Evolutionary conservation across 2,329 filamentous ascomycete species (phyloP).

Genomic region (Aspergillus ustus): DNA sequence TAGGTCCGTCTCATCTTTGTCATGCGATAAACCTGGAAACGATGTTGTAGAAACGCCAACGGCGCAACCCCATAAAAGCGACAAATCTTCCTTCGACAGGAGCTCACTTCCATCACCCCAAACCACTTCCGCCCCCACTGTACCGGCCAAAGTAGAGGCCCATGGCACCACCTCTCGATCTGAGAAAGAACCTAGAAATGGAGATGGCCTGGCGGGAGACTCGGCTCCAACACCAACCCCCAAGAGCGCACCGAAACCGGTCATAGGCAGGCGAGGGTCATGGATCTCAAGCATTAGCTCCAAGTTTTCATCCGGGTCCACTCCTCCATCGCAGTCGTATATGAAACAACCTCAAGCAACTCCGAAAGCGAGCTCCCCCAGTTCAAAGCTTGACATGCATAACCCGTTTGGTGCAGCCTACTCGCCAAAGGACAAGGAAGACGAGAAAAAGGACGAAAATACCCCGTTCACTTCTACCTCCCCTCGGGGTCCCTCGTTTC

Average conservation of each 20-base stretch:
- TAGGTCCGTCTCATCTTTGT: slow-evolving; percentile 40
- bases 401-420: slow-evolving; percentile 53
- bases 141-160: slow-evolving; percentile 21
- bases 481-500: slow-evolving; percentile 73
- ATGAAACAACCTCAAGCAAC: slow-evolving; percentile 34
- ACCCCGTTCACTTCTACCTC: slow-evolving; percentile 62
- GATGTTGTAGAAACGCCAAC: slow-evolving; percentile 28
- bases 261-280: slow-evolving; percentile 67
- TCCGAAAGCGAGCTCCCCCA: slow-evolving; percentile 39
- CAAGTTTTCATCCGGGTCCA: slow-evolving; percentile 74
- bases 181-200: slow-evolving; percentile 25
- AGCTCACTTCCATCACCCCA: slow-evolving; percentile 24
- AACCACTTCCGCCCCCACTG: slow-evolving; percentile 17
- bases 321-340: slow-evolving; percentile 44
- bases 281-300: slow-evolving; percentile 95
- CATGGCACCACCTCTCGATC: slow-evolving; percentile 22
- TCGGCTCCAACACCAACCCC: slow-evolving; percentile 24
- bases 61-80: slow-evolving; percentile 23
- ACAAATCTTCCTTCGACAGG: slow-evolving; percentile 32
- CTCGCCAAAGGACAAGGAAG: slow-evolving; percentile 49
- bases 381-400: slow-evolving; percentile 40
- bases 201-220: slow-evolving; percentile 26
- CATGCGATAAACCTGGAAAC: slow-evolving; percentile 33
- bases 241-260: slow-evolving; percentile 35
- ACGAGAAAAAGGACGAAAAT: slow-evolving; percentile 42